A percentile compares a stretch with the other conserved stretches of the same genome.
Conservation (phyloP, 2,329 filamentous ascomycete species). For the Xylaria sp. region DNA sequence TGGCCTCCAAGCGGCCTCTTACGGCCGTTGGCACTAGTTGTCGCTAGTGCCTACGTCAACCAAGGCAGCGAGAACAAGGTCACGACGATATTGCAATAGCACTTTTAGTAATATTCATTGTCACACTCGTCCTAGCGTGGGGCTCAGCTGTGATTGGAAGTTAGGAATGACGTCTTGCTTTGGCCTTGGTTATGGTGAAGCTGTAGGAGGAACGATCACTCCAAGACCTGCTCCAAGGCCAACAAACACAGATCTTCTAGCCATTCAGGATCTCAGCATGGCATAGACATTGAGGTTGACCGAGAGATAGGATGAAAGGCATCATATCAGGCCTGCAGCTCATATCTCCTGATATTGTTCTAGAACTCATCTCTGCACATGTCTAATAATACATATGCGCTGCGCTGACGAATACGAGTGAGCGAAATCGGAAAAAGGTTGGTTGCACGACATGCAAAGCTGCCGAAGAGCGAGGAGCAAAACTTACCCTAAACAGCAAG, state of each 20-base stretch:
- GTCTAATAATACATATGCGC: not conserved
- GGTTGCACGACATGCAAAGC: constrained; percentile 26
- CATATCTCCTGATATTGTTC: constrained; percentile 11
- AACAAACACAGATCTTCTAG: not conserved
- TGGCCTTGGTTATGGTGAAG: not conserved
- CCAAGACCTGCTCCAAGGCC: not conserved
- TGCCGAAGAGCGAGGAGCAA: not conserved
- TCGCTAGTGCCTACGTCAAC: constrained; percentile 13
- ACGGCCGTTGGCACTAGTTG: constrained; percentile 19
- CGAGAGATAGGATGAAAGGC: constrained; percentile 12
- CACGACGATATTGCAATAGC: not conserved
- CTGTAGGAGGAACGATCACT: not conserved
- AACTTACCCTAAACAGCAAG: not conserved
- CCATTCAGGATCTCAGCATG: not conserved
- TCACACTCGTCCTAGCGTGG: constrained; percentile 6
- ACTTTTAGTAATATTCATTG: constrained; percentile 8
- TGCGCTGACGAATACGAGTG: constrained; percentile 13
- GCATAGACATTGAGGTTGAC: not conserved
- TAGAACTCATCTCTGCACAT: constrained; percentile 8
- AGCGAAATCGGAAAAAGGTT: constrained; percentile 3
- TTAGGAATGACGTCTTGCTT: not conserved
- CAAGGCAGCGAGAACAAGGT: not conserved
- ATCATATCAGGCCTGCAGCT: constrained; percentile 12
- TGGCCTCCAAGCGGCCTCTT: constrained; percentile 1
- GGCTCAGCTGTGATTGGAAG: constrained; percentile 1